These are phyloP conservation scores for Berkeleyomyces basicola DNA, from an alignment of 2,329 filamentous ascomycete genomes.

Conservation along the genomic window DNA sequence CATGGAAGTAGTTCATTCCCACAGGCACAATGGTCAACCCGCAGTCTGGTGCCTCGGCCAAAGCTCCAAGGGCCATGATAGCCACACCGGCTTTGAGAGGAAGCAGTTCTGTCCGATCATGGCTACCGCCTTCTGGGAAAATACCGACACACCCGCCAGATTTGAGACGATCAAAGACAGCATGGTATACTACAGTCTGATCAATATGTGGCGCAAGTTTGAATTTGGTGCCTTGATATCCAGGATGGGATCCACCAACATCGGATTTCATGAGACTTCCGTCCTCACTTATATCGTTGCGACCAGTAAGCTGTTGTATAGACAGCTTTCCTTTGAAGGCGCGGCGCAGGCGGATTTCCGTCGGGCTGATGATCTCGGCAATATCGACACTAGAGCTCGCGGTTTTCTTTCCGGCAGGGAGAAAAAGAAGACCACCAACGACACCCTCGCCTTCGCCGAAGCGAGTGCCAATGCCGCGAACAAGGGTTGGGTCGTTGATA, in stretches of 20 bases:
- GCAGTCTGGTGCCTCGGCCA: conserved; percentile 72
- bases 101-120: conserved; percentile 80
- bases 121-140: conserved; percentile 91
- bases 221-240: conserved; percentile 64
- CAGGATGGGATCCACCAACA: conserved; percentile 36
- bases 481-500: conserved; percentile 62
- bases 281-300: conserved; percentile 51
- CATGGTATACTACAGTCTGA: conserved; percentile 83
- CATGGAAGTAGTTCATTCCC: conserved; percentile 99
- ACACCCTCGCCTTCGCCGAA: conserved; percentile 60
- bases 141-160: conserved; percentile 84
- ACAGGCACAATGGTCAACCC: conserved; percentile 89
- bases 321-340: conserved; percentile 65
- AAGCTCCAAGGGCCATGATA: conserved; percentile 87
- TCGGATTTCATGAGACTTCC: conserved; percentile 44
- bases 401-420: conserved; percentile 66
- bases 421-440: conserved; percentile 66
- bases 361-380: conserved; percentile 58
- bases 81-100: conserved; percentile 93
- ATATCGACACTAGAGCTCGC: conserved; percentile 72
- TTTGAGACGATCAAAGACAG: conserved; percentile 71
- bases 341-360: conserved; percentile 75
- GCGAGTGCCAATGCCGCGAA: conserved; percentile 64
- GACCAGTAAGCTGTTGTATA: conserved; percentile 65
- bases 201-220: conserved; percentile 87